Base-by-base conservation (phyloP, 2,329 filamentous ascomycete genomes). In the Boeremia exigua region DNA sequence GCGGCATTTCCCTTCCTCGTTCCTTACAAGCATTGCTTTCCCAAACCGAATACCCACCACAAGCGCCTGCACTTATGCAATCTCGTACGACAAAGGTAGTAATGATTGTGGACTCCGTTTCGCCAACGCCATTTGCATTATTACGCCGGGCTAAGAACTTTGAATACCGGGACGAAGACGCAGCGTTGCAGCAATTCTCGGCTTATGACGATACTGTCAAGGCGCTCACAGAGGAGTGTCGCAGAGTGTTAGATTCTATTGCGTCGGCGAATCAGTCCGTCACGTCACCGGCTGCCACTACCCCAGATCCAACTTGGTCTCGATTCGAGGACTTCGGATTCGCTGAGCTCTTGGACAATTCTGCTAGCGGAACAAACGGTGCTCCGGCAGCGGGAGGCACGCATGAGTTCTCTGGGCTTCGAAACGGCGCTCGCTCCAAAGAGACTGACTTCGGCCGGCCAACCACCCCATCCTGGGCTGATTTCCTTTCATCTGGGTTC, bases 401-500 rank as follows among this genome's bases (percentile, higher is more conserved):
- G 9, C 87, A 96, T 61, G 94, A 94, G 3, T 97, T 98, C 68
- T 86, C 90, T 1, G 86, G 85, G 17, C 74, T 96, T 33, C 83
- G 86, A 54, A 84, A 84, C 12, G 85, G 86, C 6, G 86, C 92
- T 14, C 83, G 85, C 6, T 91, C 91, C 9, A 85, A 85, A 47
- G 83, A 77, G n/a, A 83, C 83, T 38, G 86, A 88, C 54, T 77
- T 89, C 40, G 92, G 85, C 32, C 85, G 95, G 54, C 95, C 95
- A 1, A 98, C 92, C 0, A 99, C 95, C 0, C 95, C 95, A 1
- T 98, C 95, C 0, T 99, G 95, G 95, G 95, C 95, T 3, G 95
- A 99, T 73, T 99, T 99, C 74, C 82, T 99, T 54, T 96, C 92
- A 1, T 92, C 92, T 37, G 95, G 95, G 1, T 99, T 99, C 69